Evolutionary conservation across 257 asterid genomes (phyloP).

Genomic region (Galeopsis tetrahit): DNA sequence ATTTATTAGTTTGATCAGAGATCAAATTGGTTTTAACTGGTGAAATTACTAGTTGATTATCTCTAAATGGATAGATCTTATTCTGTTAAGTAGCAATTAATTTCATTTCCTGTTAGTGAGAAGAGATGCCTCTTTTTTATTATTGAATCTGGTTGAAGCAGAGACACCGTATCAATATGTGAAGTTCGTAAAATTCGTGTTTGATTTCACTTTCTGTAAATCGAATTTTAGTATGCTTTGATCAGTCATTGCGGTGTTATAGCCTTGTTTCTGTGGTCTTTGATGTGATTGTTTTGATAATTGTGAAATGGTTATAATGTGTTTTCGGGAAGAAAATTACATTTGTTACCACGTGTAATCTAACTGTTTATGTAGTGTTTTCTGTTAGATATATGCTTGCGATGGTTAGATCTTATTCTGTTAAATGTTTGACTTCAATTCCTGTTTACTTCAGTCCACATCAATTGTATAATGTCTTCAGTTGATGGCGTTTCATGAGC

Average conservation of each 20-base stretch:
- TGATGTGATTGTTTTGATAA: not conserved
- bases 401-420: not conserved
- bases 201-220: conserved; percentile 1
- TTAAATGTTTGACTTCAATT: too few relatives aligned
- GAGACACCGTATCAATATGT: not conserved
- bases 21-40: not conserved
- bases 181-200: conserved; percentile 12
- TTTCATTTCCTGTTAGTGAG: conserved; percentile 4
- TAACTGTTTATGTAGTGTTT: not conserved
- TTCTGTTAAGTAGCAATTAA: conserved; percentile 5
- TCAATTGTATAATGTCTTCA: too few relatives aligned
- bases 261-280: not conserved
- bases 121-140: not conserved
- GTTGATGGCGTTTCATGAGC: too few relatives aligned
- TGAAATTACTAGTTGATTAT: not conserved
- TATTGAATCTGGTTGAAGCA: conserved; percentile 19
- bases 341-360: not conserved
- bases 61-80: conserved; percentile 18
- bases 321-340: not conserved
- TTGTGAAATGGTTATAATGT: not conserved
- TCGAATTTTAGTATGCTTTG: not conserved
- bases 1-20: conserved; percentile 26
- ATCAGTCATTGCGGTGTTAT: not conserved
- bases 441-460: too few relatives aligned
- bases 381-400: not conserved